Conservation (phyloP, 306 rosid species). For the Oxytropis ochrocephala region DNA sequence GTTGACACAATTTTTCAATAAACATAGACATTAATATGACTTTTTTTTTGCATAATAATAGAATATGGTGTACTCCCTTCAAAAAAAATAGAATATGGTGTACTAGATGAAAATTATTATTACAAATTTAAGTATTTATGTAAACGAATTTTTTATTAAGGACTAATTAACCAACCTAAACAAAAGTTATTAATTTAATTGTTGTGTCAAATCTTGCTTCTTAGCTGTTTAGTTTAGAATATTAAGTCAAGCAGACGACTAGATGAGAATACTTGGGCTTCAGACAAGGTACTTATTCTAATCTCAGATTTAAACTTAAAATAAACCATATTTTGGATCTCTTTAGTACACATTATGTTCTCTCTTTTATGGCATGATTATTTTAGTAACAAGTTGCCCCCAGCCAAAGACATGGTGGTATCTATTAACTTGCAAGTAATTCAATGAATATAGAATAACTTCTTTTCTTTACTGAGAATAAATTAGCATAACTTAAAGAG, state of each 20-base stretch:
- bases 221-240: background rate
- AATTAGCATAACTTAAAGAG: background rate
- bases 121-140: background rate
- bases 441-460: background rate
- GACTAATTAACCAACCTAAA: background rate
- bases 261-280: constrained; percentile 10
- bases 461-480: too few relatives aligned
- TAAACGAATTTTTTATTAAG: background rate
- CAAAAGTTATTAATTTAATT: background rate
- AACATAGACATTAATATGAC: background rate
- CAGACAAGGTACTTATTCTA: constrained; percentile 27
- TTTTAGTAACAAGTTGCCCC: background rate
- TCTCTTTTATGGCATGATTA: background rate
- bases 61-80: background rate
- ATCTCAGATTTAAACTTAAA: background rate
- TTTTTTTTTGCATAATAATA: background rate
- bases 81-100: background rate
- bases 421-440: background rate
- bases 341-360: background rate
- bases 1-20: background rate
- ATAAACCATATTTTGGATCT: background rate
- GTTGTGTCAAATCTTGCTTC: background rate
- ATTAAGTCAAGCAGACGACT: background rate
- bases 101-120: too few relatives aligned
- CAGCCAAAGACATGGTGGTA: background rate